These are phyloP conservation scores for Populus hybrid DNA, from an alignment of 441 rosid genomes.

Conservation along the genomic window DNA sequence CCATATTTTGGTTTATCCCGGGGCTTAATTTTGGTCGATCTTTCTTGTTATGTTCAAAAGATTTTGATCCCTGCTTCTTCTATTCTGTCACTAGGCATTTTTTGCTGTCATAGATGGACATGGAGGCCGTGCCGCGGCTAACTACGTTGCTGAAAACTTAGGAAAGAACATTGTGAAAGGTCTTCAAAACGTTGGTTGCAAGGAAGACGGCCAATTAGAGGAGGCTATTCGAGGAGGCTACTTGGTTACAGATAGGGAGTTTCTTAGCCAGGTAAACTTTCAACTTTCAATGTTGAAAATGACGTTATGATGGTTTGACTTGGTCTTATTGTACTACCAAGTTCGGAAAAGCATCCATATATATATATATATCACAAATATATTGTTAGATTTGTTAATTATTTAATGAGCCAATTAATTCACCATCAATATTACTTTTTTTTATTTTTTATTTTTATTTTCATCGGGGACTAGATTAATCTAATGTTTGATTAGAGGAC, in stretches of 20 bases:
- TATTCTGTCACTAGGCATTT: slow-evolving; percentile 26
- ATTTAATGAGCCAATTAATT: background rate
- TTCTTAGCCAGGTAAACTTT: slow-evolving; percentile 40
- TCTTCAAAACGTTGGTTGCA: slow-evolving; percentile 17
- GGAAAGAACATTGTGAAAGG: slow-evolving; percentile 44
- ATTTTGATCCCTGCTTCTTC: background rate
- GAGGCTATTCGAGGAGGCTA: slow-evolving; percentile 40
- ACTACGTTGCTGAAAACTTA: slow-evolving; percentile 39
- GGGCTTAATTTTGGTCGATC: background rate
- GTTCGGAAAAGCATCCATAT: no score
- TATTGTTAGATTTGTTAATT: no score
- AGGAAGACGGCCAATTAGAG: slow-evolving; percentile 11
- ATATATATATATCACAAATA: no score
- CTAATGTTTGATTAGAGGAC: background rate
- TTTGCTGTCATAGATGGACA: slow-evolving; percentile 55
- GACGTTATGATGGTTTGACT: background rate
- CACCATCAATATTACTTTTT: background rate
- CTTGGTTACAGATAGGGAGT: slow-evolving; percentile 37
- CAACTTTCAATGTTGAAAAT: background rate
- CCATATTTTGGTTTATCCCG: background rate
- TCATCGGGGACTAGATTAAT: background rate
- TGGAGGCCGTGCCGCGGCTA: slow-evolving; percentile 45
- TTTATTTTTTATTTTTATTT: background rate
- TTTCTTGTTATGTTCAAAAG: background rate
- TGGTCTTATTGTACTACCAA: background rate